phyloP scores from a whole-genome alignment of 1,284 basidiomycete genomes.

The Ganoderma multipileum region DNA sequence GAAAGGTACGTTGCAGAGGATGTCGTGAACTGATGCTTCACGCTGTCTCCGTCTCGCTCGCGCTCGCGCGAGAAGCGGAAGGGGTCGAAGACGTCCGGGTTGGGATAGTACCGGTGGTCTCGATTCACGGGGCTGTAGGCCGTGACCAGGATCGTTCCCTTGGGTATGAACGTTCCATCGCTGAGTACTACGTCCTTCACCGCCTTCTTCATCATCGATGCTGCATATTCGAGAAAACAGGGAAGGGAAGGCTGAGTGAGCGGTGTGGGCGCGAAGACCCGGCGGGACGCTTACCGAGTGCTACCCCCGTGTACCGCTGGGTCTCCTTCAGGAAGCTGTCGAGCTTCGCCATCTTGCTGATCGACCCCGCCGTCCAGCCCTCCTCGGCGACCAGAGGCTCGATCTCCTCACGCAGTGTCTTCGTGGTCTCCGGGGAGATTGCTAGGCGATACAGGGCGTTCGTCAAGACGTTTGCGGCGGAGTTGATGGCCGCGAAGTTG shows the following conservation, averaged over 20 bases:
- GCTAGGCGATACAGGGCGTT: slow-evolving; percentile 50
- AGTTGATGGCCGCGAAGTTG: slow-evolving; percentile 23
- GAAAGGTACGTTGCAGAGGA: slow-evolving; percentile 35
- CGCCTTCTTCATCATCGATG: slow-evolving; percentile 25
- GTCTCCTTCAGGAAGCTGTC: slow-evolving; percentile 62
- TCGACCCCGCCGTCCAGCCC: slow-evolving; percentile 49
- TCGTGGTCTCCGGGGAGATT: slow-evolving; percentile 45
- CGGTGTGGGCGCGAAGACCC: too few relatives aligned
- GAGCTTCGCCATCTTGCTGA: slow-evolving; percentile 53
- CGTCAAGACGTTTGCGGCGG: slow-evolving; percentile 27
- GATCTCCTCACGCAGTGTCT: slow-evolving; percentile 52
- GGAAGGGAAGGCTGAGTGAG: not conserved
- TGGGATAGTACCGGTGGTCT: slow-evolving; percentile 47
- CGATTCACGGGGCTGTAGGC: slow-evolving; percentile 48
- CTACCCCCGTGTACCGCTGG: slow-evolving; percentile 46
- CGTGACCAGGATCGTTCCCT: slow-evolving; percentile 47
- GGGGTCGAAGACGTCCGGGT: slow-evolving; percentile 48
- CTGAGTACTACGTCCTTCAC: slow-evolving; percentile 46
- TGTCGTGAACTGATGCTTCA: slow-evolving; percentile 40
- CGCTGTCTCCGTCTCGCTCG: slow-evolving; percentile 23
- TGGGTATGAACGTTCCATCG: slow-evolving; percentile 50
- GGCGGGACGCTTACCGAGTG: slow-evolving; percentile 17
- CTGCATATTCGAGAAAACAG: slow-evolving; percentile 4
- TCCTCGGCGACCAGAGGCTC: slow-evolving; percentile 44
- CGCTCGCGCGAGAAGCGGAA: slow-evolving; percentile 53